A percentile compares a stretch with the other conserved stretches of the same genome.
Evolutionary conservation across 1,284 basidiomycete genomes (phyloP).

Genomic region (Leccinum angustisporum): DNA sequence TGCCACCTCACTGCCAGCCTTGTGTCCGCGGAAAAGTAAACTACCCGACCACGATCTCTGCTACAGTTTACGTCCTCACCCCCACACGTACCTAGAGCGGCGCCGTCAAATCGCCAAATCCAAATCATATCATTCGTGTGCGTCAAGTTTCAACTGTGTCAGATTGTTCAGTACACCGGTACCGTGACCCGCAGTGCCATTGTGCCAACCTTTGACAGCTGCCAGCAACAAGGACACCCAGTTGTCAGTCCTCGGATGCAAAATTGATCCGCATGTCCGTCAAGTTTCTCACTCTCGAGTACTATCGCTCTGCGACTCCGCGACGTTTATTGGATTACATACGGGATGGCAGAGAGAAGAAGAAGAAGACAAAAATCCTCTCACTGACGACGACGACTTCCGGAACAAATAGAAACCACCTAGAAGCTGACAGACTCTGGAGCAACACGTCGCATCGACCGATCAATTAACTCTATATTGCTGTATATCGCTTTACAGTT

Average conservation of each 20-base stretch:
- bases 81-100: neutral
- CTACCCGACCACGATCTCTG: too few relatives aligned
- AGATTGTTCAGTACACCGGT: neutral
- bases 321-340: neutral
- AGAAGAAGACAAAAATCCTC: neutral
- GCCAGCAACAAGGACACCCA: neutral
- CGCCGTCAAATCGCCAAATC: neutral
- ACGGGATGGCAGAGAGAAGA: neutral
- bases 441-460: neutral
- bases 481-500: neutral
- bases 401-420: too few relatives aligned
- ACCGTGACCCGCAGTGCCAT: neutral
- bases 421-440: too few relatives aligned
- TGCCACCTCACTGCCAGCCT: too few relatives aligned
- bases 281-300: neutral
- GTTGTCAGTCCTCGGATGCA: neutral
- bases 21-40: too few relatives aligned
- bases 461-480: neutral
- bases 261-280: neutral
- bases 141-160: neutral
- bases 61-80: too few relatives aligned
- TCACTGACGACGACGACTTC: neutral
- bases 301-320: neutral
- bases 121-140: neutral
- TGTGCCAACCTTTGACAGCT: neutral